A percentile compares a stretch with the other conserved stretches of the same genome.
Evolutionary conservation across 306 rosid species (phyloP).

Genomic region (Datisca glomerata): DNA sequence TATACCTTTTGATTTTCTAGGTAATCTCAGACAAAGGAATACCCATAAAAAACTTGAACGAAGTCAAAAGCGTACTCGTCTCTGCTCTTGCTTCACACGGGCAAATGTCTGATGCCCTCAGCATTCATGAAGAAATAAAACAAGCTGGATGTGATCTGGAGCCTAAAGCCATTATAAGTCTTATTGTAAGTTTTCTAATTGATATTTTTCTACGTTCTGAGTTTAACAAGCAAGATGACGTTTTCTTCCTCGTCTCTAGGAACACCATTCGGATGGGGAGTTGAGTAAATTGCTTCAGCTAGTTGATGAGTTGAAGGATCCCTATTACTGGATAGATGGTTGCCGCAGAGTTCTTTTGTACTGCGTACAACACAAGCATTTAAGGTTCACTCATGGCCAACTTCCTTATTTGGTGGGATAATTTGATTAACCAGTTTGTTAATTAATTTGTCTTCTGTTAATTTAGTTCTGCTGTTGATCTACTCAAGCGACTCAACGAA

Average conservation of each 20-base stretch:
- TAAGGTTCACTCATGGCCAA: slow-evolving; percentile 36
- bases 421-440: not conserved
- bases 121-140: slow-evolving; percentile 47
- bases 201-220: not conserved
- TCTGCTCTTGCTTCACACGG: slow-evolving; percentile 63
- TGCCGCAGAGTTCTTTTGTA: slow-evolving; percentile 53
- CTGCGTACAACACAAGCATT: slow-evolving; percentile 45
- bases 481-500: slow-evolving; percentile 63
- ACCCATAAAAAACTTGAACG: slow-evolving; percentile 33
- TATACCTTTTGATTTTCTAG: slow-evolving; percentile 39
- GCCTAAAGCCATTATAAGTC: slow-evolving; percentile 52
- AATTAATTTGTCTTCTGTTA: too few species aligned
- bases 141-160: slow-evolving; percentile 44
- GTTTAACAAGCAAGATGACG: not conserved
- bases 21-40: slow-evolving; percentile 33
- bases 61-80: slow-evolving; percentile 64
- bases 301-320: slow-evolving; percentile 37
- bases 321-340: slow-evolving; percentile 49
- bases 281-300: slow-evolving; percentile 46
- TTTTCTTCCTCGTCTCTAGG: slow-evolving; percentile 24
- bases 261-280: slow-evolving; percentile 36
- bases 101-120: slow-evolving; percentile 44
- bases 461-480: slow-evolving; percentile 42
- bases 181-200: slow-evolving; percentile 46
- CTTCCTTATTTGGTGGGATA: slow-evolving; percentile 2